These are phyloP conservation scores for Penicillium olsonii DNA, from an alignment of 2,329 filamentous ascomycete species.

Conservation along the genomic window DNA sequence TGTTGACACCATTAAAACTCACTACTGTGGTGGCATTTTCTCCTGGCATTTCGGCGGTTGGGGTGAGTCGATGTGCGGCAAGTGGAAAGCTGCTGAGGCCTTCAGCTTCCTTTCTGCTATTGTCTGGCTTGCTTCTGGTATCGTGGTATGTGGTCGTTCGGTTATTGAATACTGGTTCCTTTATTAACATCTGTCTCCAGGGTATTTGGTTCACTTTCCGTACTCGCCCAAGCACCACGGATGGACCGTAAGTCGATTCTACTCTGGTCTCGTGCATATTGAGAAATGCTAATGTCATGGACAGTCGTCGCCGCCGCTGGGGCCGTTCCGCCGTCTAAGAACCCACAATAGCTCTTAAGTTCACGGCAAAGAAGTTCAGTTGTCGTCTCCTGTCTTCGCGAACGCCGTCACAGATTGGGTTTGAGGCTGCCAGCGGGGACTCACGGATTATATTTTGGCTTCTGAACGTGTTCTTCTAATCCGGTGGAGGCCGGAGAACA, in stretches of 20 bases:
- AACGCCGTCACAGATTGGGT: background rate
- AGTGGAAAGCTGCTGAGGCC: constrained; percentile 70
- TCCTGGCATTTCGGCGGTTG: constrained; percentile 56
- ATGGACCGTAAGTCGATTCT: constrained; percentile 24
- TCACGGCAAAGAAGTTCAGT: background rate
- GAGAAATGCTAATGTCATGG: background rate
- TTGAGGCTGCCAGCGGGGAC: background rate
- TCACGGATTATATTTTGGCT: background rate
- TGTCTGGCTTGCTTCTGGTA: constrained; percentile 66
- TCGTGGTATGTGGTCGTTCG: constrained; percentile 48
- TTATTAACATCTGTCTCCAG: constrained; percentile 21
- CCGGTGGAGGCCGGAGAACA: constrained; percentile 11
- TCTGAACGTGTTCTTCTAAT: constrained; percentile 17
- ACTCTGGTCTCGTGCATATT: background rate
- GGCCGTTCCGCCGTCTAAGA: constrained; percentile 17
- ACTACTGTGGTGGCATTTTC: constrained; percentile 59
- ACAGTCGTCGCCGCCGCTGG: constrained; percentile 19
- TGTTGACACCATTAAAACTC: constrained; percentile 56
- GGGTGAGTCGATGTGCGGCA: constrained; percentile 57
- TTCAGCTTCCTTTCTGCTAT: constrained; percentile 72
- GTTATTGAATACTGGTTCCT: background rate
- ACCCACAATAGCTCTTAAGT: background rate
- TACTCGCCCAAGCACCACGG: constrained; percentile 15
- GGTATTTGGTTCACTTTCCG: constrained; percentile 42
- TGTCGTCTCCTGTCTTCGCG: background rate